phyloP scores from a whole-genome alignment of 164 flowering plant genomes.

The Pachysandra terminalis region DNA sequence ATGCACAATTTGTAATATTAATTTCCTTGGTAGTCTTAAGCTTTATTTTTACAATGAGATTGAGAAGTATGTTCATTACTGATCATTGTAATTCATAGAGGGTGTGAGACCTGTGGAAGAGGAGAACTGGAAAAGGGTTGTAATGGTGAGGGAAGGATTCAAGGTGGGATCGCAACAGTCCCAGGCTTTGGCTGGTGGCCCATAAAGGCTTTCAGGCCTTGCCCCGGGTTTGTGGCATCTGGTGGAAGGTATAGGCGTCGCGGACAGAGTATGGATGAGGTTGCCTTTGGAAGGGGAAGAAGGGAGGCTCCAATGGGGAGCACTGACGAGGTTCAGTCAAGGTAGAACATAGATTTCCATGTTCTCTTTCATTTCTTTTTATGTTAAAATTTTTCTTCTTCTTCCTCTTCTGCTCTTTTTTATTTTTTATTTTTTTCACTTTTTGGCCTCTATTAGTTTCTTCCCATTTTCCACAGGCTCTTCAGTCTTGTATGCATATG shows the following conservation, averaged over 20 bases:
- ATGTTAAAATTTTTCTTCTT: no score
- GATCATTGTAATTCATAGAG: constrained; percentile 27
- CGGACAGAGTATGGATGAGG: constrained; percentile 98
- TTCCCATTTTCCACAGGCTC: no score
- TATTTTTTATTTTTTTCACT: neutral
- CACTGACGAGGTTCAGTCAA: constrained; percentile 30
- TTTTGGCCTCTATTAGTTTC: no score
- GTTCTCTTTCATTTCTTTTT: no score
- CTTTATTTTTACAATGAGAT: neutral
- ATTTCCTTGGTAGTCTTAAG: neutral
- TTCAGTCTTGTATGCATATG: no score
- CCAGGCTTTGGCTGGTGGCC: constrained; percentile 99
- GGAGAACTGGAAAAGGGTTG: constrained; percentile 81
- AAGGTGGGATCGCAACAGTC: constrained; percentile 92
- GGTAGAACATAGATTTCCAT: constrained; percentile 30
- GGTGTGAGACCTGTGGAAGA: constrained; percentile 79
- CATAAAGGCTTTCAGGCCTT: constrained; percentile 92
- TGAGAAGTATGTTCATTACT: neutral
- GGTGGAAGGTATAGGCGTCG: constrained; percentile 84
- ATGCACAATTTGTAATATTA: neutral
- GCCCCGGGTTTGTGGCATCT: constrained; percentile 79
- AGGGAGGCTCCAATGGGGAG: constrained; percentile 18
- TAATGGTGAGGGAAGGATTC: constrained; percentile 96
- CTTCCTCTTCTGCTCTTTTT: neutral
- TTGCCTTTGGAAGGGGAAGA: constrained; percentile 57